These are phyloP conservation scores for Tardiomyces blankii DNA, from an alignment of 1,139 yeast genomes.

Conservation along the genomic window DNA sequence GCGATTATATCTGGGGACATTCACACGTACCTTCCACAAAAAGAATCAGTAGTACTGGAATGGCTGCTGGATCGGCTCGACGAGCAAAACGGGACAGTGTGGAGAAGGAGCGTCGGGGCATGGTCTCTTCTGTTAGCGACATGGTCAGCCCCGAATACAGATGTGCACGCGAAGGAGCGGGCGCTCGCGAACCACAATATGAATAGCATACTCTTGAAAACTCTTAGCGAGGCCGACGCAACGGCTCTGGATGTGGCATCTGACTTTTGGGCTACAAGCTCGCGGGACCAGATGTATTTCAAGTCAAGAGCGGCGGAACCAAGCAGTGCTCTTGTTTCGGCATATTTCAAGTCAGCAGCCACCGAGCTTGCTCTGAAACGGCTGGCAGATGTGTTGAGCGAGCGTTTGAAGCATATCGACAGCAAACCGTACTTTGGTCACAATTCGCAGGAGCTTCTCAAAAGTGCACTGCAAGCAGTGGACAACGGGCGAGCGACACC, in stretches of 20 bases:
- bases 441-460: neutral
- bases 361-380: neutral
- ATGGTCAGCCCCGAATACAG: neutral
- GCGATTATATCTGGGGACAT: constrained; percentile 31
- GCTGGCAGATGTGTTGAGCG: neutral
- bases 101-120: neutral
- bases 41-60: constrained; percentile 48
- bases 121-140: neutral
- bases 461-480: neutral
- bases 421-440: neutral
- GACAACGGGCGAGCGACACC: neutral
- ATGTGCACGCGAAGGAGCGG: neutral
- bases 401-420: neutral
- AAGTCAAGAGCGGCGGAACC: neutral
- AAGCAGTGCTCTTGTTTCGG: neutral
- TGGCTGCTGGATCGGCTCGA: constrained; percentile 53
- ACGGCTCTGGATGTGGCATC: neutral
- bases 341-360: neutral
- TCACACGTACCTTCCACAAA: constrained; percentile 49
- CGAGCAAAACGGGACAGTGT: neutral
- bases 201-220: neutral
- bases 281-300: neutral
- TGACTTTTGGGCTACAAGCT: neutral
- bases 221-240: neutral
- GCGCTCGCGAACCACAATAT: neutral